phyloP scores from a whole-genome alignment of 2,329 filamentous ascomycete genomes.

The Verticillium longisporum region DNA sequence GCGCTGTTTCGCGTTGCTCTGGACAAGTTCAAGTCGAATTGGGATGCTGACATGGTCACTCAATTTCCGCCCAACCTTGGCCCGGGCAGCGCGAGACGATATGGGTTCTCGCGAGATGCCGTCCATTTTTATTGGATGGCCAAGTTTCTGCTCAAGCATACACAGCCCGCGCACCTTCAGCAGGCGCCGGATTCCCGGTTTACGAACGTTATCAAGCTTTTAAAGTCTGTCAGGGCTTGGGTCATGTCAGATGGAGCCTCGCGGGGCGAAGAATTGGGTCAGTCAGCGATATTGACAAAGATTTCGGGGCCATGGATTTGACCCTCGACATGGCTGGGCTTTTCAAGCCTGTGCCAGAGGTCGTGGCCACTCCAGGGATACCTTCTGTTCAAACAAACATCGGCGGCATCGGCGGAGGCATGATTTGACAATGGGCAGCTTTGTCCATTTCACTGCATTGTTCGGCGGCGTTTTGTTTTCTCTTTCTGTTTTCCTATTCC shows the following conservation, averaged over 20 bases:
- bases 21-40: constrained; percentile 65
- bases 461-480: constrained; percentile 13
- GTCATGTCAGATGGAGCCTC: constrained; percentile 57
- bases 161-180: constrained; percentile 44
- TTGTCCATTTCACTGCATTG: constrained; percentile 18
- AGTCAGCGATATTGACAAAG: constrained; percentile 60
- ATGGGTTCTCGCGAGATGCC: constrained; percentile 65
- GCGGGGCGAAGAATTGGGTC: constrained; percentile 60
- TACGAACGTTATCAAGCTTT: constrained; percentile 49
- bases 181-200: constrained; percentile 53
- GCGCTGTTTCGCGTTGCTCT: constrained; percentile 49
- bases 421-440: constrained; percentile 21
- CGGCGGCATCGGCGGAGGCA: constrained; percentile 20
- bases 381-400: constrained; percentile 34
- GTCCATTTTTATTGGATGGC: constrained; percentile 70
- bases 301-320: constrained; percentile 56
- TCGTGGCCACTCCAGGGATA: constrained; percentile 34
- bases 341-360: constrained; percentile 53
- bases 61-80: constrained; percentile 53
- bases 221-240: constrained; percentile 55
- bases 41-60: constrained; percentile 62
- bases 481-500: constrained; percentile 1
- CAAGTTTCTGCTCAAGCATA: constrained; percentile 56
- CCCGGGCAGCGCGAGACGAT: constrained; percentile 36
- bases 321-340: constrained; percentile 66